Percentiles rank a stretch among this genome's conserved stretches.
Conservation (phyloP, 164 flowering plant genomes). For the Piper betle region DNA sequence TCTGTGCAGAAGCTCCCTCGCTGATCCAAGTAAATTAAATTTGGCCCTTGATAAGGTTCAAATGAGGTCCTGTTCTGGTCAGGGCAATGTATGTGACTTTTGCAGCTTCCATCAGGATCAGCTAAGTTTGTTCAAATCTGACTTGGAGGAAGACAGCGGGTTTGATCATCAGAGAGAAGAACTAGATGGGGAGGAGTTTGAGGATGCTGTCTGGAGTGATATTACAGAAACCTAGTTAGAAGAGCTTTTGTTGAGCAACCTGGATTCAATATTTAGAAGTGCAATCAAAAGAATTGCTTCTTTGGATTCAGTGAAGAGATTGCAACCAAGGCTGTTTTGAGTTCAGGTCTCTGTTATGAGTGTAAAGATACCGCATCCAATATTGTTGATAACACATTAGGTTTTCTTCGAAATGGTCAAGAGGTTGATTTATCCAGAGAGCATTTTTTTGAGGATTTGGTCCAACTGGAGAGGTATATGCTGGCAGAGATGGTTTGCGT, state of each 20-base stretch:
- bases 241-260: slow-evolving; percentile 66
- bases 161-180: slow-evolving; percentile 28
- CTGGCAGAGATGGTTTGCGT: slow-evolving; percentile 86
- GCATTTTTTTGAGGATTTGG: slow-evolving; percentile 58
- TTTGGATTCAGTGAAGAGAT: slow-evolving; percentile 72
- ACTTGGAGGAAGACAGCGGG: slow-evolving; percentile 31
- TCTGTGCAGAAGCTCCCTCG: slow-evolving; percentile 59
- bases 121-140: slow-evolving; percentile 41
- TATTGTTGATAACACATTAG: slow-evolving; percentile 71
- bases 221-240: slow-evolving; percentile 64
- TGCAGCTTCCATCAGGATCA: slow-evolving; percentile 35
- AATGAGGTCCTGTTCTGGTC: slow-evolving; percentile 24
- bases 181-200: slow-evolving; percentile 34
- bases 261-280: slow-evolving; percentile 65
- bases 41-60: slow-evolving; percentile 52
- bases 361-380: slow-evolving; percentile 77
- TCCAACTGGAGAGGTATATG: slow-evolving; percentile 70
- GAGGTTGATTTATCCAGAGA: slow-evolving; percentile 46
- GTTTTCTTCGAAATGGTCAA: slow-evolving; percentile 50
- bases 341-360: slow-evolving; percentile 81
- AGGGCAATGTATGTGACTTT: slow-evolving; percentile 35
- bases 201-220: slow-evolving; percentile 86
- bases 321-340: slow-evolving; percentile 62
- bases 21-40: slow-evolving; percentile 44
- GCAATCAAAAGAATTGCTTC: slow-evolving; percentile 70